phyloP scores from a whole-genome alignment of 768 basidiomycete genomes.

The Infundibulicybe gibba region DNA sequence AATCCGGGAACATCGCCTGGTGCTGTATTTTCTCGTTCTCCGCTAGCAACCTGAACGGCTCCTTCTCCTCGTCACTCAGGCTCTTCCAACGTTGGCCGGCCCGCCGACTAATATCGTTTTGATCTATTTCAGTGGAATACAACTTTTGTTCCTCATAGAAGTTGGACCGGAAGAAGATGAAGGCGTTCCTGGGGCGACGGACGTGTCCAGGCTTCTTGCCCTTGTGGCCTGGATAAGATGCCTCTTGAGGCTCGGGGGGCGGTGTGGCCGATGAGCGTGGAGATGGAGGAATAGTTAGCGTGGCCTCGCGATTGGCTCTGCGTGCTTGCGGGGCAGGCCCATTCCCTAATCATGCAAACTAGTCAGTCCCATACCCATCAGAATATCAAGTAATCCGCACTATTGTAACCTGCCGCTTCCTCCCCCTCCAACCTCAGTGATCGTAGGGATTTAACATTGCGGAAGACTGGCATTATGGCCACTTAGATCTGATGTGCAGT shows the following conservation, averaged over 20 bases:
- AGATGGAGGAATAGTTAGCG: not conserved
- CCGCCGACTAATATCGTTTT: constrained; percentile 28
- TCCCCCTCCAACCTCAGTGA: constrained; percentile 17
- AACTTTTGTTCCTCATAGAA: constrained; percentile 11
- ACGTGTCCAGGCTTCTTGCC: constrained; percentile 14
- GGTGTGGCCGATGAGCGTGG: constrained; percentile 9
- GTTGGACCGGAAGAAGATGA: constrained; percentile 33
- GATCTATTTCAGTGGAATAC: constrained; percentile 15
- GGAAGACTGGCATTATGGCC: constrained; percentile 22
- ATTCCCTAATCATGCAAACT: not conserved
- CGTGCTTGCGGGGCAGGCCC: not conserved
- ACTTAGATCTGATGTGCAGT: constrained; percentile 1
- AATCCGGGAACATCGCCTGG: constrained; percentile 21
- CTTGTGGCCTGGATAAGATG: constrained; percentile 9
- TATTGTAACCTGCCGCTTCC: constrained; percentile 15
- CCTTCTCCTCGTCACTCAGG: constrained; percentile 16
- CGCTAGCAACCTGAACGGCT: constrained; percentile 14
- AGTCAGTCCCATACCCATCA: not conserved
- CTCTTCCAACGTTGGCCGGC: constrained; percentile 27
- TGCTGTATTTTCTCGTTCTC: constrained; percentile 21
- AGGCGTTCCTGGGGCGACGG: constrained; percentile 35
- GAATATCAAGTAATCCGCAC: constrained; percentile 13
- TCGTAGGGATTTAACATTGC: constrained; percentile 17
- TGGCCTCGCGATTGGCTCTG: not conserved
- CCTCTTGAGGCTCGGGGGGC: constrained; percentile 1